phyloP scores from a whole-genome alignment of 495 filamentous ascomycete species.

The Schizothecium vesticola region DNA sequence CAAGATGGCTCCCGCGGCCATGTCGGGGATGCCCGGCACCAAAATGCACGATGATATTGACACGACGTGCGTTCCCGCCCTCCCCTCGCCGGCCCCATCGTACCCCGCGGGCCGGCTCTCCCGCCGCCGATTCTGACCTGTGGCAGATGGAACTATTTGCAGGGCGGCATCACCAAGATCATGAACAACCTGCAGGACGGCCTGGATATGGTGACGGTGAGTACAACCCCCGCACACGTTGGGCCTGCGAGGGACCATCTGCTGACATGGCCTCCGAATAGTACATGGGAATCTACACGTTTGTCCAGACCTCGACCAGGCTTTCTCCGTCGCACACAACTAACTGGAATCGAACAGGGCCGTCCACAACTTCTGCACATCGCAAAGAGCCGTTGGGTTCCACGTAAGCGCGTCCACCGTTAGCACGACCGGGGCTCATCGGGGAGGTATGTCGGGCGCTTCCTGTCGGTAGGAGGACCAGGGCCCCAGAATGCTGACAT shows the following conservation, averaged over 20 bases:
- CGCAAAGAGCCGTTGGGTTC: conserved; percentile 75
- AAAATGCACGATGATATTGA: conserved; percentile 79
- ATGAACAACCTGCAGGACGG: conserved; percentile 89
- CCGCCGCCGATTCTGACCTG: conserved; percentile 16
- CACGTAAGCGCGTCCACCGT: conserved; percentile 24
- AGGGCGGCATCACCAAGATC: conserved; percentile 80
- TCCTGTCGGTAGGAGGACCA: not conserved
- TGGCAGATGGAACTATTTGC: conserved; percentile 79
- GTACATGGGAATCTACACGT: conserved; percentile 99
- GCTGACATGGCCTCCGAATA: conserved; percentile 13
- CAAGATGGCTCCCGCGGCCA: conserved; percentile 24
- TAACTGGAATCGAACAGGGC: conserved; percentile 48
- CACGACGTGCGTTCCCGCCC: conserved; percentile 60
- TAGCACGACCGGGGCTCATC: conserved; percentile 52
- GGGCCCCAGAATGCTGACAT: conserved; percentile 15
- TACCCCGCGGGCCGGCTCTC: not conserved
- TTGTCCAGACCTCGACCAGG: conserved; percentile 26
- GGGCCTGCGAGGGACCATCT: not conserved
- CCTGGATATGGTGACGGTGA: conserved; percentile 82
- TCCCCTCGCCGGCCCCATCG: not conserved
- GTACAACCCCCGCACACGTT: conserved; percentile 24
- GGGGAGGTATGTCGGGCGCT: conserved; percentile 60
- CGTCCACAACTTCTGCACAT: conserved; percentile 98
- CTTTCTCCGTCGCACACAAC: not conserved
- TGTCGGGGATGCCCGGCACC: conserved; percentile 34